Conservation (phyloP, 371 early-diverging fungal species). For the Rhizomucor miehei region DNA sequence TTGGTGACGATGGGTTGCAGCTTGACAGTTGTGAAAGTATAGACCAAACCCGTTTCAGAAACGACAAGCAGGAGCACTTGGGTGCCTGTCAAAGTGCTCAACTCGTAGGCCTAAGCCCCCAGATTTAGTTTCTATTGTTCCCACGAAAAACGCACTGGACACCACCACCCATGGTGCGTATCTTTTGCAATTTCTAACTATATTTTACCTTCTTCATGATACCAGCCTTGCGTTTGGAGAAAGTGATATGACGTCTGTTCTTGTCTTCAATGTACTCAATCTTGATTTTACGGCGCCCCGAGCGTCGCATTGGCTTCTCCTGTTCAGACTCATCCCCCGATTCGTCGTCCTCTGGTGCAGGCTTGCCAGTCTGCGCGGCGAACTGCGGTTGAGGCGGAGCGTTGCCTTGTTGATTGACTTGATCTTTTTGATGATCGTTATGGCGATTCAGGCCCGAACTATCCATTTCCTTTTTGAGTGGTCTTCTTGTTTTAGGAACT, state of each 20-base stretch:
- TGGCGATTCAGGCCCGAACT: background rate
- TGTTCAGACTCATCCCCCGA: constrained; percentile 36
- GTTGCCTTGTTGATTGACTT: background rate
- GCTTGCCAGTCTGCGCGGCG: background rate
- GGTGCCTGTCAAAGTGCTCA: constrained; percentile 94
- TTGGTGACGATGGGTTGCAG: constrained; percentile 95
- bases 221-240: constrained; percentile 97
- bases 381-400: background rate
- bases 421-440: too few relatives aligned
- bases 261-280: constrained; percentile 97
- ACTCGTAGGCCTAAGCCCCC: constrained; percentile 92
- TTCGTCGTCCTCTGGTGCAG: constrained; percentile 25
- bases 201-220: constrained; percentile 96
- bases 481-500: background rate
- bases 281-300: constrained; percentile 91
- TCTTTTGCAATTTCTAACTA: background rate
- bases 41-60: constrained; percentile 96
- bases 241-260: constrained; percentile 93
- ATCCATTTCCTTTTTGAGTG: background rate
- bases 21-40: constrained; percentile 98
- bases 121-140: constrained; percentile 1
- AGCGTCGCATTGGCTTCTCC: constrained; percentile 57
- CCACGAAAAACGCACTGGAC: constrained; percentile 4
- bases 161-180: background rate
- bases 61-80: constrained; percentile 95